Percentiles rank a stretch among this genome's conserved stretches.
phyloP scores from a whole-genome alignment of 75 land plant genomes.

The Selaginella moellendorffii region DNA sequence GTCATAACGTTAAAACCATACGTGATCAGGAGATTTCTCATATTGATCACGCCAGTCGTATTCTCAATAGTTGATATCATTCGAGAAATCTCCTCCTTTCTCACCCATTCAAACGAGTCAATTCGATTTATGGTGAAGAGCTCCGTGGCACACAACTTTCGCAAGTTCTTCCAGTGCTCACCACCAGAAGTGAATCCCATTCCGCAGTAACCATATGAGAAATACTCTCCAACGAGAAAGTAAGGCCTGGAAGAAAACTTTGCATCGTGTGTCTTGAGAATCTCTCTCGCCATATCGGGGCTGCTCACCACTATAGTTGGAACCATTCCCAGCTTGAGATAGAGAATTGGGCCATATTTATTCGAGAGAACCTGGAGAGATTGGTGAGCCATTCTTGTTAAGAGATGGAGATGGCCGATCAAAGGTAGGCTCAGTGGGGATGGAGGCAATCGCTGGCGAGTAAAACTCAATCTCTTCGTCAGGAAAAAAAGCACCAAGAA shows the following conservation, averaged over 20 bases:
- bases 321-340: too few relatives aligned
- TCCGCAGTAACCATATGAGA: not conserved
- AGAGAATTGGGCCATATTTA: not conserved
- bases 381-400: not conserved
- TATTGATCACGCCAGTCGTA: too few relatives aligned
- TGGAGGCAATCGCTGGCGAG: too few relatives aligned
- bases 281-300: not conserved
- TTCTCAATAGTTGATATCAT: too few relatives aligned
- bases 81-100: too few relatives aligned
- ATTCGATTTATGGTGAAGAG: not conserved
- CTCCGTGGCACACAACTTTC: not conserved
- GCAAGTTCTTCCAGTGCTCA: not conserved
- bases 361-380: not conserved
- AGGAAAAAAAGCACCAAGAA: too few relatives aligned
- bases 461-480: too few relatives aligned
- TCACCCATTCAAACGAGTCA: too few relatives aligned
- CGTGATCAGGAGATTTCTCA: too few relatives aligned
- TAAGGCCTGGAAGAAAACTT: not conserved
- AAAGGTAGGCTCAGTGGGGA: not conserved
- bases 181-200: not conserved
- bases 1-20: too few relatives aligned
- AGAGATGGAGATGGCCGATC: not conserved
- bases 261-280: not conserved
- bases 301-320: not conserved
- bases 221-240: not conserved